Conservation (phyloP, 1,284 basidiomycete genomes). For the Ganoderma sinense region DNA sequence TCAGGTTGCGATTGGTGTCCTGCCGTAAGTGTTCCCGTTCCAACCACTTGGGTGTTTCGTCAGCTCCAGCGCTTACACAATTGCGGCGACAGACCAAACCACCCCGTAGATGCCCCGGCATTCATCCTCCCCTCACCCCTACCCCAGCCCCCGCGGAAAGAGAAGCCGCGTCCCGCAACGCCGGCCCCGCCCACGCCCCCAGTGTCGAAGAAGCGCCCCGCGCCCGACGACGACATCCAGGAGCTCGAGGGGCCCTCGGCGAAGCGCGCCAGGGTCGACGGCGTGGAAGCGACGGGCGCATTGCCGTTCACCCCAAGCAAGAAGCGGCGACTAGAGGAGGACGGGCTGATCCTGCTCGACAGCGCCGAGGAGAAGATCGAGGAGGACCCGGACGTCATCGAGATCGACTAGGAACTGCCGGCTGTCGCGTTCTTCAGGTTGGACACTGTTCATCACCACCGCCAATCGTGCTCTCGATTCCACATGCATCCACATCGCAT, state of each 20-base stretch:
- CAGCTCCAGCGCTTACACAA: constrained; percentile 6
- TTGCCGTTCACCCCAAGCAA: constrained; percentile 63
- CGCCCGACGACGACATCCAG: constrained; percentile 60
- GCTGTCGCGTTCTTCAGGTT: not conserved
- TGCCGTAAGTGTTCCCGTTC: constrained; percentile 65
- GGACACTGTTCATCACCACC: not conserved
- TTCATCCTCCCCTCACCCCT: constrained; percentile 70
- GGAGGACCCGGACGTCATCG: constrained; percentile 62
- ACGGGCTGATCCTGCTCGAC: constrained; percentile 74
- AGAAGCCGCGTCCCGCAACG: constrained; percentile 48
- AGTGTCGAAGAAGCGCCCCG: constrained; percentile 55
- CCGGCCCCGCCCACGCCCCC: constrained; percentile 51
- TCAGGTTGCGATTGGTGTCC: constrained; percentile 70
- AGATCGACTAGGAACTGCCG: constrained; percentile 44
- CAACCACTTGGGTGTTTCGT: not conserved
- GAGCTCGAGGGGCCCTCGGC: constrained; percentile 59
- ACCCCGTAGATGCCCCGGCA: constrained; percentile 54
- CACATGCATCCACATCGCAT: not conserved
- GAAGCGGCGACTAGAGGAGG: constrained; percentile 69
- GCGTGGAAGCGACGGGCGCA: constrained; percentile 13
- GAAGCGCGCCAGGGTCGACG: constrained; percentile 55
- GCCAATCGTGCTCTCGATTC: not conserved
- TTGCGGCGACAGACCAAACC: constrained; percentile 51
- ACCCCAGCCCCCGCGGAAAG: constrained; percentile 58
- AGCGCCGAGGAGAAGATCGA: constrained; percentile 60